A percentile compares a stretch with the other conserved stretches of the same genome.
phyloP scores from a whole-genome alignment of 805 yeast genomes.

The Groenewaldozyma salmanticensis region DNA sequence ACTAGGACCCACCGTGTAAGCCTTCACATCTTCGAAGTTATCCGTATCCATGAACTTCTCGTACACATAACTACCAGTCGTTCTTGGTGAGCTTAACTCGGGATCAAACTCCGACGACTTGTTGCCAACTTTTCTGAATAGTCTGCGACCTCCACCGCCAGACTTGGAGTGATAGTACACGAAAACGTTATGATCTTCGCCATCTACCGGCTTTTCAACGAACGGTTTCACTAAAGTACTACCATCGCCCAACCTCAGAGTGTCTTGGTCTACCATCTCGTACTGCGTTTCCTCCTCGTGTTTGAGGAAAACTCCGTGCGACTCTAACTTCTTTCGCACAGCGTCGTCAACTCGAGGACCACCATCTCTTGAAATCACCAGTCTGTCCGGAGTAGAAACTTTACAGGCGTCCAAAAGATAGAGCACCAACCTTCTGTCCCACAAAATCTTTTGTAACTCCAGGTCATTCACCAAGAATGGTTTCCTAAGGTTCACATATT shows the following conservation, averaged over 20 bases:
- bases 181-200: constrained; percentile 95
- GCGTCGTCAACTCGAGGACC: constrained; percentile 80
- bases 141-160: constrained; percentile 96
- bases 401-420: constrained; percentile 63
- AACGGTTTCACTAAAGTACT: constrained; percentile 71
- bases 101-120: constrained; percentile 96
- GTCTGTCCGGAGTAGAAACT: constrained; percentile 85
- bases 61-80: constrained; percentile 84
- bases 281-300: constrained; percentile 58
- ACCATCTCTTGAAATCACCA: constrained; percentile 91
- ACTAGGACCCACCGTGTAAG: constrained; percentile 86
- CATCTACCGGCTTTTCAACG: constrained; percentile 98
- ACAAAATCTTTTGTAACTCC: constrained; percentile 82
- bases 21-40: constrained; percentile 96
- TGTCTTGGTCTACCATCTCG: constrained; percentile 79
- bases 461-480: constrained; percentile 87
- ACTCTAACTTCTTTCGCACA: constrained; percentile 47
- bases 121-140: constrained; percentile 93
- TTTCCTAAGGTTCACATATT: constrained; percentile 77
- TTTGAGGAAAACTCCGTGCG: constrained; percentile 48
- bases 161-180: constrained; percentile 79
- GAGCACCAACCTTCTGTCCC: constrained; percentile 93
- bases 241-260: constrained; percentile 71
- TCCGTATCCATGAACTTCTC: constrained; percentile 97
- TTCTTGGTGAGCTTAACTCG: constrained; percentile 58